phyloP scores from a whole-genome alignment of 306 rosid genomes.

The Cucurbita moschata region DNA sequence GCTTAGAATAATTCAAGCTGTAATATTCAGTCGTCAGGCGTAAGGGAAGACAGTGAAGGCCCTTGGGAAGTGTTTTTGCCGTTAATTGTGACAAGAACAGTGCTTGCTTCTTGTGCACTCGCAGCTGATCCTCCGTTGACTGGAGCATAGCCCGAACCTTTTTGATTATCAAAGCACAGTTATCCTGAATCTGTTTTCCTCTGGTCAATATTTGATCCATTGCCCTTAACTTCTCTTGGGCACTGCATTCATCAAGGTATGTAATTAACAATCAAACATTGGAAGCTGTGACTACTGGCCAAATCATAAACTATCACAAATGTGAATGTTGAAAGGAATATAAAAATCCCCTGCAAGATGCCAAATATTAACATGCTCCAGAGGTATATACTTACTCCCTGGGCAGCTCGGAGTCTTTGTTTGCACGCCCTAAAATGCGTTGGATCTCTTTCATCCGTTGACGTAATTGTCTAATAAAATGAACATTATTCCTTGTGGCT shows the following conservation, averaged over 20 bases:
- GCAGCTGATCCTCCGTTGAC: slow-evolving; percentile 81
- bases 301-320: neutral
- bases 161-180: slow-evolving; percentile 62
- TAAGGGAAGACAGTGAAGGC: slow-evolving; percentile 9
- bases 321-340: neutral
- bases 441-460: slow-evolving; percentile 60
- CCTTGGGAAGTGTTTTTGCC: slow-evolving; percentile 8
- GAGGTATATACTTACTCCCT: slow-evolving; percentile 37
- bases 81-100: slow-evolving; percentile 60
- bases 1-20: neutral
- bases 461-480: slow-evolving; percentile 78
- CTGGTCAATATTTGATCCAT: slow-evolving; percentile 67
- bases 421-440: slow-evolving; percentile 64
- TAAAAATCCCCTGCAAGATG: neutral
- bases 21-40: slow-evolving; percentile 2
- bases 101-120: slow-evolving; percentile 83
- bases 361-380: neutral
- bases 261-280: neutral
- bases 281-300: neutral
- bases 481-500: slow-evolving; percentile 52
- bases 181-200: slow-evolving; percentile 73
- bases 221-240: slow-evolving; percentile 50
- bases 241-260: slow-evolving; percentile 33
- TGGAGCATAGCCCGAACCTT: slow-evolving; percentile 91
- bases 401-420: slow-evolving; percentile 75